These are phyloP conservation scores for Verticillium nonalfalfae DNA, from an alignment of 2,329 filamentous ascomycete species.

Conservation along the genomic window DNA sequence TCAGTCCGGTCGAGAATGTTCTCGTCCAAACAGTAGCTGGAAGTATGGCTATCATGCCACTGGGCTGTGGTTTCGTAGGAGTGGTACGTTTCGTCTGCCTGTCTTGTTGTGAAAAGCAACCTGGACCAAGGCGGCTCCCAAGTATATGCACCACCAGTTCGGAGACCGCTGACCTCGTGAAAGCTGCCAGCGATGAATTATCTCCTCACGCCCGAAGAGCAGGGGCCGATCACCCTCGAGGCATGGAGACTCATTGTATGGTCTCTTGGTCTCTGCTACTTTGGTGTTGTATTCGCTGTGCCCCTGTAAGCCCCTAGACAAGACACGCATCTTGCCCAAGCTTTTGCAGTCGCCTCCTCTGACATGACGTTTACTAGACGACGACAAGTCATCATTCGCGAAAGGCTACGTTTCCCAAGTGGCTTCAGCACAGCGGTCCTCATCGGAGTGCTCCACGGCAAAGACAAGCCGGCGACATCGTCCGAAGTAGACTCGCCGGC, in stretches of 20 bases:
- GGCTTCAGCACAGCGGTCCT: constrained; percentile 93
- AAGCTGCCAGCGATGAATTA: constrained; percentile 85
- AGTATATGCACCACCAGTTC: neutral
- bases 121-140: neutral
- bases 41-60: constrained; percentile 91
- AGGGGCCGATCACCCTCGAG: constrained; percentile 66
- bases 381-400: constrained; percentile 85
- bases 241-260: constrained; percentile 78
- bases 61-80: constrained; percentile 92
- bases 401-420: constrained; percentile 89
- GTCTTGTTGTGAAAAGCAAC: neutral
- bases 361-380: constrained; percentile 36
- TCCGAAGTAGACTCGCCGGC: constrained; percentile 20
- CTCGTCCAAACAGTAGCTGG: constrained; percentile 94
- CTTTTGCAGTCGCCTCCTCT: neutral
- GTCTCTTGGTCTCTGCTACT: constrained; percentile 90
- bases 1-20: constrained; percentile 93
- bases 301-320: constrained; percentile 51
- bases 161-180: neutral
- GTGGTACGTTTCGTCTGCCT: constrained; percentile 43
- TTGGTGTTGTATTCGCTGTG: constrained; percentile 94
- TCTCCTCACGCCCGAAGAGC: constrained; percentile 69
- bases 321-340: neutral
- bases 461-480: constrained; percentile 18
- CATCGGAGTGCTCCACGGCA: constrained; percentile 76